Evolutionary conservation across 1,139 yeast genomes (phyloP).

Genomic region (Taiozyma sp.): DNA sequence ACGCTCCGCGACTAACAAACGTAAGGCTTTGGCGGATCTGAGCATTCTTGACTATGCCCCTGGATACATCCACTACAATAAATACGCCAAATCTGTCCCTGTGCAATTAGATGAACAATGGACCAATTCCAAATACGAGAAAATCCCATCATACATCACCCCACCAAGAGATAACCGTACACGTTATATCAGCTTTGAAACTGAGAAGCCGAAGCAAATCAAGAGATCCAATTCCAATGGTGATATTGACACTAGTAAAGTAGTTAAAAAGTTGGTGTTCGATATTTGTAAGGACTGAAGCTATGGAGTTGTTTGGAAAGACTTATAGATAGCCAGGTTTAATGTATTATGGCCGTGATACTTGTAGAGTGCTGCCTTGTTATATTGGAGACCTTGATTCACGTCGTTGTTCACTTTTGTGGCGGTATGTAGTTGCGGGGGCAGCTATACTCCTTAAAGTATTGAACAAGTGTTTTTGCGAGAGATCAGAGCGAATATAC

Average conservation of each 20-base stretch:
- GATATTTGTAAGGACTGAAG: constrained; percentile 16
- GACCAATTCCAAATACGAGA: constrained; percentile 8
- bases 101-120: constrained; percentile 15
- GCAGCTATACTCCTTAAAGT: too few species aligned
- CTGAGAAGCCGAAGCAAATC: constrained; percentile 7
- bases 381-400: too few species aligned
- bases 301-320: background rate
- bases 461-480: too few species aligned
- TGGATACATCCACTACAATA: constrained; percentile 14
- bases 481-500: too few species aligned
- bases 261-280: constrained; percentile 20
- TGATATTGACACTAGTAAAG: constrained; percentile 12
- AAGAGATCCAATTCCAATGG: constrained; percentile 14
- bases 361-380: background rate
- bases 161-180: constrained; percentile 21
- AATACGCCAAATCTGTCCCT: constrained; percentile 1
- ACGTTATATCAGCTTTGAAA: constrained; percentile 14
- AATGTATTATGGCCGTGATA: background rate
- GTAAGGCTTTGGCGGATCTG: constrained; percentile 10
- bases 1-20: background rate
- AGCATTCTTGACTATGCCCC: constrained; percentile 9
- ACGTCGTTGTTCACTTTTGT: background rate
- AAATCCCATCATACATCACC: constrained; percentile 20
- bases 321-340: background rate
- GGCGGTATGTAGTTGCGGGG: background rate